phyloP scores from a whole-genome alignment of 106 monocot species.

The Dioscorea alata region DNA sequence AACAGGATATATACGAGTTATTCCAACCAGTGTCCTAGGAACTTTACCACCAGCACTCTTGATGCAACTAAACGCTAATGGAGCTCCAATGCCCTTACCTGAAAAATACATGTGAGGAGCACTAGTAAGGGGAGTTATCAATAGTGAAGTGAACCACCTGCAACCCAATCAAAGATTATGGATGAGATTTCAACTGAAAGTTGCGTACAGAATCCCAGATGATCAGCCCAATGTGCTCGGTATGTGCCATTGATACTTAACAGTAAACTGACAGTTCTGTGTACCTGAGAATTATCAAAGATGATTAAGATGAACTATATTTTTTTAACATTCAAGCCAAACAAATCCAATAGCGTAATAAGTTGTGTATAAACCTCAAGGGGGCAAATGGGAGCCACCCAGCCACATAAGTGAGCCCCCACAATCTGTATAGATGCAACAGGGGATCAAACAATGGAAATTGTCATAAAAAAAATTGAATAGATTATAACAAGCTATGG shows the following conservation, averaged over 20 bases:
- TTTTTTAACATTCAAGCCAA: too few species aligned
- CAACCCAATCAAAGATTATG: neutral
- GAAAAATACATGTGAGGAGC: slow-evolving; percentile 10
- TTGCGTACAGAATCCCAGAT: slow-evolving; percentile 77
- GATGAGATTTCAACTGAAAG: slow-evolving; percentile 8
- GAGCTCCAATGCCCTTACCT: slow-evolving; percentile 62
- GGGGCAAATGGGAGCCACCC: slow-evolving; percentile 79
- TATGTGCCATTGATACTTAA: slow-evolving; percentile 87
- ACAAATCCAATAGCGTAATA: neutral
- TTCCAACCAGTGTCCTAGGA: slow-evolving; percentile 71
- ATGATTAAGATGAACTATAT: neutral
- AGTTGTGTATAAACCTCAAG: slow-evolving; percentile 45
- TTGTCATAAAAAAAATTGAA: neutral
- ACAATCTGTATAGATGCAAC: slow-evolving; percentile 41
- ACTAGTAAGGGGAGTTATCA: neutral
- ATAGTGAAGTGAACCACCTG: neutral
- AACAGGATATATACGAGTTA: slow-evolving; percentile 71
- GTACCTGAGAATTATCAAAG: slow-evolving; percentile 42
- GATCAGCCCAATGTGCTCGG: slow-evolving; percentile 66
- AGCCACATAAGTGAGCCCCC: slow-evolving; percentile 74
- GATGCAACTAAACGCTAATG: slow-evolving; percentile 83
- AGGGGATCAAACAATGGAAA: neutral
- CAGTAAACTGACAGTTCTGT: slow-evolving; percentile 40
- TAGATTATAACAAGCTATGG: neutral
- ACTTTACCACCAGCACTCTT: slow-evolving; percentile 65